phyloP scores from a whole-genome alignment of 192 early-diverging fungal species.

The Spinellus fusiger region DNA sequence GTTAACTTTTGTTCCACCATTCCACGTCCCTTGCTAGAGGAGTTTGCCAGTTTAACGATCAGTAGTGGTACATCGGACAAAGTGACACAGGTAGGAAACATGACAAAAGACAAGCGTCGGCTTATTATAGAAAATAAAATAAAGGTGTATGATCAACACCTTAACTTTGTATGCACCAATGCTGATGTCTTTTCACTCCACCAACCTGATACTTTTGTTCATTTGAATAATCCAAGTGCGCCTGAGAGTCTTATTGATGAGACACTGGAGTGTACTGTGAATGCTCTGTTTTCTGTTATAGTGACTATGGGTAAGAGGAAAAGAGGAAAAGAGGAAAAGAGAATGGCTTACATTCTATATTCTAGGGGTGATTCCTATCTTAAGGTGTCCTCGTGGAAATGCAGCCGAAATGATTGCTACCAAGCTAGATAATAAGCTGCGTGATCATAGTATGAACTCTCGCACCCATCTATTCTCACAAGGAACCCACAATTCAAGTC shows the following conservation, averaged over 20 bases:
- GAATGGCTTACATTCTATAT: too few species aligned
- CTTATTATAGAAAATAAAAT: slow-evolving; percentile 49
- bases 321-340: too few species aligned
- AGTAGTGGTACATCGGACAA: slow-evolving; percentile 65
- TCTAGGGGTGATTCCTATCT: slow-evolving; percentile 78
- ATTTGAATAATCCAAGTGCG: slow-evolving; percentile 78
- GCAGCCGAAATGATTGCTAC: slow-evolving; percentile 91
- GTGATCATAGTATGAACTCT: slow-evolving; percentile 89
- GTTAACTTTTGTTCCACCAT: slow-evolving; percentile 90
- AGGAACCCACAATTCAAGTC: slow-evolving; percentile 40
- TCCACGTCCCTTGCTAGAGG: slow-evolving; percentile 85
- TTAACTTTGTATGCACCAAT: slow-evolving; percentile 92
- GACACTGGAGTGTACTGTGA: slow-evolving; percentile 76
- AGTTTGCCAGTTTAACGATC: slow-evolving; percentile 83
- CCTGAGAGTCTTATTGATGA: slow-evolving; percentile 76
- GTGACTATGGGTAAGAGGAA: slow-evolving; percentile 71
- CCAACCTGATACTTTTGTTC: slow-evolving; percentile 70
- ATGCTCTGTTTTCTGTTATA: slow-evolving; percentile 81
- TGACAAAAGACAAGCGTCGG: not conserved
- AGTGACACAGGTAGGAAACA: slow-evolving; percentile 65
- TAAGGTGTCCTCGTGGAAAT: slow-evolving; percentile 84
- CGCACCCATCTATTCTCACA: slow-evolving; percentile 80
- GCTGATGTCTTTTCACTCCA: slow-evolving; percentile 89
- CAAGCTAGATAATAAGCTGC: slow-evolving; percentile 82
- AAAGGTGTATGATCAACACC: slow-evolving; percentile 95